phyloP scores from a whole-genome alignment of 345 rosid species.

The Citropsis articulata region DNA sequence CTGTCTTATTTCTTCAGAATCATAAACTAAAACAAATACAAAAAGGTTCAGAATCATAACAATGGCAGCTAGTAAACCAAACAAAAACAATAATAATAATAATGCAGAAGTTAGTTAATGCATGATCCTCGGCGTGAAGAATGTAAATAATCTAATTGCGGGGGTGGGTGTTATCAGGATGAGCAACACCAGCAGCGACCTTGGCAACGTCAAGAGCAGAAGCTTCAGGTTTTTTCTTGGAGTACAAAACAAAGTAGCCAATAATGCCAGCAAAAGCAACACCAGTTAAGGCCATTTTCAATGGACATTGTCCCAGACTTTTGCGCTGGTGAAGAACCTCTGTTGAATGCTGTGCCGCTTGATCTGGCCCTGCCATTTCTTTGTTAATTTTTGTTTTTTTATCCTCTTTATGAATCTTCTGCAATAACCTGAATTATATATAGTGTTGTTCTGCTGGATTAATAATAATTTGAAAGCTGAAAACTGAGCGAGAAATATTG shows the following conservation, averaged over 20 bases:
- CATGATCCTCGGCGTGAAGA: neutral
- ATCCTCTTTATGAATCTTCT: neutral
- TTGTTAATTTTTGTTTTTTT: neutral
- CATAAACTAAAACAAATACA: neutral
- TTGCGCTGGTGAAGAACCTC: constrained; percentile 37
- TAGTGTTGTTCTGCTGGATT: no score
- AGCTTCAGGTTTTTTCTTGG: constrained; percentile 58
- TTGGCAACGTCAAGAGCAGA: constrained; percentile 70
- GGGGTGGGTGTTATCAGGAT: constrained; percentile 46
- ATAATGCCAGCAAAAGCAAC: constrained; percentile 30
- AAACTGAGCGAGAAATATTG: no score
- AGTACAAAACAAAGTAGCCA: constrained; percentile 50
- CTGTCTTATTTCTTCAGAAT: neutral
- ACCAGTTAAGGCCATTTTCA: constrained; percentile 50
- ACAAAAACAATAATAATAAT: neutral
- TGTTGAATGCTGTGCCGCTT: constrained; percentile 27
- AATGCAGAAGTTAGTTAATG: neutral
- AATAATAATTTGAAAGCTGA: no score
- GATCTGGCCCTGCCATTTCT: constrained; percentile 33
- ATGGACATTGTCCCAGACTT: constrained; percentile 26
- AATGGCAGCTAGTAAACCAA: neutral
- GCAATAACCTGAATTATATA: no score
- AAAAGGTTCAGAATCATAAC: neutral
- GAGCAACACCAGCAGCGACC: constrained; percentile 44
- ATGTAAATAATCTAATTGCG: constrained; percentile 11